These are phyloP conservation scores for Xylaria grammica DNA, from an alignment of 495 filamentous ascomycete genomes.

Conservation along the genomic window DNA sequence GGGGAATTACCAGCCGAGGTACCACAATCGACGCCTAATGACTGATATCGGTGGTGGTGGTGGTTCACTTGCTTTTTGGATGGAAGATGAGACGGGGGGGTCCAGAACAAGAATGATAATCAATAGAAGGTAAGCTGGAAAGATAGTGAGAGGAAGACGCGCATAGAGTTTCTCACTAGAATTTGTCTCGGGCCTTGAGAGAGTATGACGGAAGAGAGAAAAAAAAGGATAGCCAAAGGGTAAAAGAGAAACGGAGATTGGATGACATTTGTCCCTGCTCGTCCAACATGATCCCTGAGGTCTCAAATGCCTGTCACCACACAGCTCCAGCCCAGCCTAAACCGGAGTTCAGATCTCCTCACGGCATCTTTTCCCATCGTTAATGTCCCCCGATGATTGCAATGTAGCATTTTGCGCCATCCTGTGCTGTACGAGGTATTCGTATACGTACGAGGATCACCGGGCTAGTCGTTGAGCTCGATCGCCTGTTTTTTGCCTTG, in stretches of 20 bases:
- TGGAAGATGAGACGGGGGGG: conserved; percentile 7
- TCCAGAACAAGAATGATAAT: not conserved
- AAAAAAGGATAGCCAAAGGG: not conserved
- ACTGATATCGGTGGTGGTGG: conserved; percentile 18
- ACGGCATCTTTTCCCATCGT: conserved; percentile 8
- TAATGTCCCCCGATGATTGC: conserved; percentile 1
- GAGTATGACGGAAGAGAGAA: not conserved
- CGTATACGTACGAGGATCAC: conserved; percentile 17
- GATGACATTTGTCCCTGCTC: not conserved
- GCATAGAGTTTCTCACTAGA: not conserved
- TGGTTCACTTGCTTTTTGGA: conserved; percentile 4
- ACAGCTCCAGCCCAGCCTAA: conserved; percentile 18
- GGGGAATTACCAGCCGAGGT: conserved; percentile 16
- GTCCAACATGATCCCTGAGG: conserved; percentile 6
- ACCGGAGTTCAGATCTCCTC: conserved; percentile 7
- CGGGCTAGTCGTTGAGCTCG: conserved; percentile 15
- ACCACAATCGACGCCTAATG: conserved; percentile 1
- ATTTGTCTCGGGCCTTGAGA: not conserved
- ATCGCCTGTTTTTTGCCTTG: not conserved
- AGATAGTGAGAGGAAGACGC: not conserved
- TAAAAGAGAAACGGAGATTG: conserved; percentile 5
- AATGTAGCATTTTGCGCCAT: conserved; percentile 18
- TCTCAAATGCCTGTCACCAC: conserved; percentile 19
- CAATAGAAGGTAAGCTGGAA: conserved; percentile 2
- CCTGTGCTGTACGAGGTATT: conserved; percentile 17